These are phyloP conservation scores for Starmera pachycereana DNA, from an alignment of 805 yeast genomes.

Conservation along the genomic window DNA sequence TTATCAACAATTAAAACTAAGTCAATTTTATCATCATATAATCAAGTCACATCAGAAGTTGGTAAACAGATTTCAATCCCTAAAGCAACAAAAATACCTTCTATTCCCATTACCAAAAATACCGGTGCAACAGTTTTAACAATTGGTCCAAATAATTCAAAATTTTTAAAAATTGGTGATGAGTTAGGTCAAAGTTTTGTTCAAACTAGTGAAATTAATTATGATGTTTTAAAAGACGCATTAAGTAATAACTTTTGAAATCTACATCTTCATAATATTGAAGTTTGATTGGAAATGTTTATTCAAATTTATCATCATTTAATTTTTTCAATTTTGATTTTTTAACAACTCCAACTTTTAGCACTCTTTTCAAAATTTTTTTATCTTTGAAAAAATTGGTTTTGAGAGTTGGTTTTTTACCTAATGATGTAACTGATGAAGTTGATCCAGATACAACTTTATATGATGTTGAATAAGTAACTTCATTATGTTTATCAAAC, in stretches of 20 bases:
- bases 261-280: background rate
- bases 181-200: constrained; percentile 14
- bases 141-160: constrained; percentile 18
- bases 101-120: background rate
- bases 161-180: constrained; percentile 17
- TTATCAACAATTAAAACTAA: too few species aligned
- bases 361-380: constrained; percentile 12
- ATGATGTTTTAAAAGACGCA: constrained; percentile 18
- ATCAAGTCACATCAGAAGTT: constrained; percentile 13
- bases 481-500: constrained; percentile 34
- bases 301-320: background rate
- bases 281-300: background rate
- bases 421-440: constrained; percentile 48
- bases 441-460: constrained; percentile 45
- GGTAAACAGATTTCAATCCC: constrained; percentile 8
- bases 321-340: background rate
- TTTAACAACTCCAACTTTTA: background rate
- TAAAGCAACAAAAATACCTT: background rate
- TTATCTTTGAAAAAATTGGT: constrained; percentile 8
- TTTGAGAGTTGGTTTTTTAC: constrained; percentile 18
- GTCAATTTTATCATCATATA: too few species aligned
- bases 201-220: constrained; percentile 15
- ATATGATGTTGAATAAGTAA: constrained; percentile 42
- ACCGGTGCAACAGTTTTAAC: constrained; percentile 16
- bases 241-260: constrained; percentile 3